Base-by-base conservation (phyloP, 306 rosid genomes). In the Dryas drummondii region DNA sequence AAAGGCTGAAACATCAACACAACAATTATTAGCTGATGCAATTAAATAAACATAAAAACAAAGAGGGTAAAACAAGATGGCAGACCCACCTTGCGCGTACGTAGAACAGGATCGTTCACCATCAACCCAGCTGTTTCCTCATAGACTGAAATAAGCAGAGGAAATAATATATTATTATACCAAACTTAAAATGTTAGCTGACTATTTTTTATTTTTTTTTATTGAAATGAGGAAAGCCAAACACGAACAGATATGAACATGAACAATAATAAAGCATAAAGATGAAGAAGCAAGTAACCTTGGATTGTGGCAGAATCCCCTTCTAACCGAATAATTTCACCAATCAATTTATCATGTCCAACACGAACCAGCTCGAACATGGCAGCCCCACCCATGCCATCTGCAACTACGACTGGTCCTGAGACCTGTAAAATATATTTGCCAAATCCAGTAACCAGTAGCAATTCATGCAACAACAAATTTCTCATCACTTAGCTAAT, bases 321-420 rank as follows among this genome's bases (percentile, higher is more conserved):
- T 77, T 96, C 98, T 61, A 96, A 77, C 10, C 99, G 90, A 86
- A 96, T 96, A 78, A 96, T 96, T 87, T 96, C 99, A 79, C 99
- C 99, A 76, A 96, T 96, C 76, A 96, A 86, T 75, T 84, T 90
- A 78, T 96, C 99, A 45, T 32, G 90, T 71, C 99, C 99, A 9
- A 96, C 99, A 81, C 99, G 98, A 42, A 96, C 99, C 42, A 96
- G 78, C 79, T 96, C 99, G 77, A 92, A 92, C 99, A 96, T 96
- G 69, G 99, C 99, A 80, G 99, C 99, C 70, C 99, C 99, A n/a
- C 81, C 90, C 99, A 96, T 96, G 82, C 99, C 99, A 90, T 90
- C 96, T 0, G 99, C 99, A 53, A 96, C 86, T 11, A 96, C 98
- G 72, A 96, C 99, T 14, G 99, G 99, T 82, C 99, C 99, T 3